phyloP scores from a whole-genome alignment of 2,329 filamentous ascomycete species.

The Fusarium sp. region DNA sequence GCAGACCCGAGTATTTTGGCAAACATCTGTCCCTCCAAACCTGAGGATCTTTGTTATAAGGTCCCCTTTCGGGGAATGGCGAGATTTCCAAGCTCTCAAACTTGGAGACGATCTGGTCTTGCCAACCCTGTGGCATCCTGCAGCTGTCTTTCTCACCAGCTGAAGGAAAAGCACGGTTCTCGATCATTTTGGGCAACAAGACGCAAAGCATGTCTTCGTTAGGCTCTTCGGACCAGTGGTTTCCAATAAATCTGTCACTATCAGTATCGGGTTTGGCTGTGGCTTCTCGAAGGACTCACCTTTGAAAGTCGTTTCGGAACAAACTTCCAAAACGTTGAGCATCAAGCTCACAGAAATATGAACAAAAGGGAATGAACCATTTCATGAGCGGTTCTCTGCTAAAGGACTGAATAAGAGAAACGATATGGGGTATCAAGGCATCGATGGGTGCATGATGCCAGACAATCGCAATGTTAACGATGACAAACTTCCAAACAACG shows the following conservation, averaged over 20 bases:
- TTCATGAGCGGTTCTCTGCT: conserved; percentile 72
- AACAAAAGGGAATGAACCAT: conserved; percentile 88
- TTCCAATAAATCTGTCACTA: conserved; percentile 73
- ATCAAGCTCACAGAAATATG: conserved; percentile 80
- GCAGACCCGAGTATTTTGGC: conserved; percentile 74
- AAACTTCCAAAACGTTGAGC: conserved; percentile 79
- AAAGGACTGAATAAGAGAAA: conserved; percentile 71
- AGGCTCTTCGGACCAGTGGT: conserved; percentile 74
- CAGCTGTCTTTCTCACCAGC: conserved; percentile 64
- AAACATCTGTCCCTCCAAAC: conserved; percentile 72
- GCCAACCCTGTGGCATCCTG: conserved; percentile 73
- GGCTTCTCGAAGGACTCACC: conserved; percentile 58
- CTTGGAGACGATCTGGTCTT: conserved; percentile 75
- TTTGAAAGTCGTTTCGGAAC: conserved; percentile 84
- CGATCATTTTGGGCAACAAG: conserved; percentile 73
- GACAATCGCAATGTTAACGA: conserved; percentile 71
- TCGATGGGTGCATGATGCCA: conserved; percentile 84
- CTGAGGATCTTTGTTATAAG: conserved; percentile 70
- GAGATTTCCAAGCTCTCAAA: conserved; percentile 73
- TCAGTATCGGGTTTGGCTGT: conserved; percentile 38
- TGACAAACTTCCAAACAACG: conserved; percentile 66
- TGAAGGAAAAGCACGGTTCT: conserved; percentile 64
- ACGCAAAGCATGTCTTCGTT: conserved; percentile 77
- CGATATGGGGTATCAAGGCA: conserved; percentile 76
- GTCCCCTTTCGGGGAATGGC: conserved; percentile 72